Base-by-base conservation (phyloP, 169 alveolate genomes). In the Cystoisospora suis region DNA sequence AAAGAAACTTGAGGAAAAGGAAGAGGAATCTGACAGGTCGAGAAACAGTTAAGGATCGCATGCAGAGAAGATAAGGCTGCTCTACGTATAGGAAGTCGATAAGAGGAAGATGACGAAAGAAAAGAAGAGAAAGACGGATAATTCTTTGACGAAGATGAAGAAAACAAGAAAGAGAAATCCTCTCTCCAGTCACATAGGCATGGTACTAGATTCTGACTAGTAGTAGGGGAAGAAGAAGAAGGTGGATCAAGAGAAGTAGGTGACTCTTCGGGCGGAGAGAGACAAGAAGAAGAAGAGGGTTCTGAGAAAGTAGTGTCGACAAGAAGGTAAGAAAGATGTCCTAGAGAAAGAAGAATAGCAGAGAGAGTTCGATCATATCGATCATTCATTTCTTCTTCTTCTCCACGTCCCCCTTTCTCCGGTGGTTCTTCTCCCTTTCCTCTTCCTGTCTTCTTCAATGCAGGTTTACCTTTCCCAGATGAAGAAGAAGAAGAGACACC, bases 21-120 rank as follows among this genome's bases (percentile, higher is more conserved):
- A 23, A 72, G 45, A 27, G 46, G 83, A 5, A 72, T 3, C 27
- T 53, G 32, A 3, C 58, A 46, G 1, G 3, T 34, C n/a, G 83
- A 20, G 83, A 72, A 72, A 34, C 56, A 40, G 38, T 36, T 34
- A 27, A 72, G 32, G 34, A 72, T 20, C 53, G 53, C 9, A 38
- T 7, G 83, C 29, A 72, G 83, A 23, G 83, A 72, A n/a, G 83
- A 46, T n/a, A 72, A 56, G 38, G 83, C 83, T 3, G 83, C 83
- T 53, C 3, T 46, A 34, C 83, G 83, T 53, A 72, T 53, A 7
- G 65, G 65, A 12, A 53, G 65, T 23, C 65, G 83, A 72, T 34
- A 72, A 29, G 56, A 46, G 53, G 56, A 40, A 72, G 83, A 38
- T 15, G 34, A 56, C 6, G 32, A 38, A 38, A n/a, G 56, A 29